phyloP scores from a whole-genome alignment of 2,329 filamentous ascomycete genomes.

The Boeremia exigua region DNA sequence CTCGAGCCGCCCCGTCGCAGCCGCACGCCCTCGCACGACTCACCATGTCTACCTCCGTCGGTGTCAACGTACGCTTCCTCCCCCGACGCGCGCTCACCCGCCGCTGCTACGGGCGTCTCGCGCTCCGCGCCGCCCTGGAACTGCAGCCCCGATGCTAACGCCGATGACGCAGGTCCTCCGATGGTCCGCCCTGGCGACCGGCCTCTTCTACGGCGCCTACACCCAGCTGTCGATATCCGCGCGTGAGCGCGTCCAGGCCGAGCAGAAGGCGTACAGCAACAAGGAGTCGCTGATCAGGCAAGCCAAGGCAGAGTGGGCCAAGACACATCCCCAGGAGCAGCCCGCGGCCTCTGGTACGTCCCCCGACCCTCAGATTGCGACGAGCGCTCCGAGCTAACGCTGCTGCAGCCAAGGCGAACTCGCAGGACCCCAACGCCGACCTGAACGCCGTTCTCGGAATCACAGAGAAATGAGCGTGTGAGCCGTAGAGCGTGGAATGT shows the following conservation, averaged over 20 bases:
- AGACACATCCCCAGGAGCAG: constrained; percentile 64
- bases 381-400: not conserved
- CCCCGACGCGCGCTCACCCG: not conserved
- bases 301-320: constrained; percentile 89
- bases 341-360: constrained; percentile 40
- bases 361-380: too few relatives aligned
- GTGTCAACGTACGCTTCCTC: constrained; percentile 58
- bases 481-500: constrained; percentile 5
- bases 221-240: constrained; percentile 85
- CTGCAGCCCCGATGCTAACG: constrained; percentile 30
- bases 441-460: constrained; percentile 69
- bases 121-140: constrained; percentile 5
- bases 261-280: constrained; percentile 82
- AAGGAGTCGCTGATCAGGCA: constrained; percentile 91
- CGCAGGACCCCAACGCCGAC: constrained; percentile 88
- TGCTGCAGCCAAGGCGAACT: constrained; percentile 66
- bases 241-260: constrained; percentile 72
- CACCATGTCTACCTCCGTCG: constrained; percentile 55
- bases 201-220: constrained; percentile 93
- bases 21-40: constrained; percentile 31
- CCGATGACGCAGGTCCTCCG: constrained; percentile 77
- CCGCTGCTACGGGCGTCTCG: not conserved
- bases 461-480: constrained; percentile 41
- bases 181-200: constrained; percentile 90
- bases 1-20: constrained; percentile 21